These are phyloP conservation scores for Nitzschia sp. DNA, from an alignment of 108 stramenopile genomes.

Conservation along the genomic window DNA sequence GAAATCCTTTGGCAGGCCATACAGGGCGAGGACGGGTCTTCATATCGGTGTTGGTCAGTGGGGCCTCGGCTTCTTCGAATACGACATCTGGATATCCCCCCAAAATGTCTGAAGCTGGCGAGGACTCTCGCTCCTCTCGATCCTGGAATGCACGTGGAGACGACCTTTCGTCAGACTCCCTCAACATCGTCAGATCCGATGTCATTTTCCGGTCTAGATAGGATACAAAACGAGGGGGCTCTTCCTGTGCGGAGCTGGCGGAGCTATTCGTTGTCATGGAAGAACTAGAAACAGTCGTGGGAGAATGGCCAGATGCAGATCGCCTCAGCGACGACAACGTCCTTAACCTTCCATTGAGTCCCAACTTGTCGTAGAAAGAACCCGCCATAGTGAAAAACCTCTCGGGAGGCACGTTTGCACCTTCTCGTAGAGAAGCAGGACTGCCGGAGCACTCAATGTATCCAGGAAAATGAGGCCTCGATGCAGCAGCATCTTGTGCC, in stretches of 20 bases:
- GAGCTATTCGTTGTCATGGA: constrained; percentile 33
- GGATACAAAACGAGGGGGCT: constrained; percentile 38
- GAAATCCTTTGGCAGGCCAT: constrained; percentile 11
- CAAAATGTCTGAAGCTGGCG: constrained; percentile 21
- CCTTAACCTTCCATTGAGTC: constrained; percentile 4
- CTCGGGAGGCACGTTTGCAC: constrained; percentile 35
- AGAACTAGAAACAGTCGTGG: constrained; percentile 25
- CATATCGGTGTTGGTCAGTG: neutral
- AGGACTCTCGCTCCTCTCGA: constrained; percentile 18
- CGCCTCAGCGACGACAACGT: constrained; percentile 11
- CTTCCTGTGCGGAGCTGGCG: constrained; percentile 11
- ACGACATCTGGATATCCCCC: constrained; percentile 25
- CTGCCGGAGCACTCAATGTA: constrained; percentile 19
- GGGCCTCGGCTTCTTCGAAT: constrained; percentile 40
- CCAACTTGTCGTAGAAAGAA: constrained; percentile 5
- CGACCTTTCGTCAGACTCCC: constrained; percentile 21
- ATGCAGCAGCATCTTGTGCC: neutral
- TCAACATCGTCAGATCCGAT: constrained; percentile 33
- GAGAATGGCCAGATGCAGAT: constrained; percentile 16
- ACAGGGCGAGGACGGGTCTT: constrained; percentile 14
- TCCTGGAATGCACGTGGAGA: constrained; percentile 17
- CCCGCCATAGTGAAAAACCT: constrained; percentile 33
- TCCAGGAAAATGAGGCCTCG: constrained; percentile 17
- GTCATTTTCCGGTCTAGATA: constrained; percentile 34
- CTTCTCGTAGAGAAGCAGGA: constrained; percentile 30